A percentile compares a stretch with the other conserved stretches of the same genome.
Conservation (phyloP, 2,329 filamentous ascomycete genomes). For the Colletotrichum noveboracense region DNA sequence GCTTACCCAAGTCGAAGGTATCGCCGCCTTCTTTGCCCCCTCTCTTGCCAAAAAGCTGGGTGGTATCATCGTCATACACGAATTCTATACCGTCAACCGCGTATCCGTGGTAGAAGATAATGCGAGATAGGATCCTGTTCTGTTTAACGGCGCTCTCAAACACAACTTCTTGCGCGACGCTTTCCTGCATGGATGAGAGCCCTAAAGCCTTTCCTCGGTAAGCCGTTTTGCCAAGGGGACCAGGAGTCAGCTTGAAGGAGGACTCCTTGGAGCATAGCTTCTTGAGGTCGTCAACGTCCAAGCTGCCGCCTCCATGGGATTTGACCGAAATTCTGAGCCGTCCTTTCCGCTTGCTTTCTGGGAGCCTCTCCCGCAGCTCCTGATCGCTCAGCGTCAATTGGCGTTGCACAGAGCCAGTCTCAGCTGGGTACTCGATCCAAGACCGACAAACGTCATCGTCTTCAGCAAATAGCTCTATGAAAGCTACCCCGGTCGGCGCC, state of each 20-base stretch:
- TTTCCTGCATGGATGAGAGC: slow-evolving; percentile 72
- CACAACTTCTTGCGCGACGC: slow-evolving; percentile 73
- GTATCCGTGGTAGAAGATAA: slow-evolving; percentile 76
- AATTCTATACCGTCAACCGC: slow-evolving; percentile 88
- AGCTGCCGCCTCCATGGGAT: slow-evolving; percentile 75
- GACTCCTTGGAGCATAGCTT: slow-evolving; percentile 74
- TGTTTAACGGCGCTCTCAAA: slow-evolving; percentile 72
- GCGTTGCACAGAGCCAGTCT: slow-evolving; percentile 67
- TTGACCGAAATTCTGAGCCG: slow-evolving; percentile 76
- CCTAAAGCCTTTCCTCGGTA: slow-evolving; percentile 81
- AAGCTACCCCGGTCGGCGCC: slow-evolving; percentile 82
- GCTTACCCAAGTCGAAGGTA: slow-evolving; percentile 78
- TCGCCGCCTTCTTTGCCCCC: slow-evolving; percentile 74
- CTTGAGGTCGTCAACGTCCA: slow-evolving; percentile 79
- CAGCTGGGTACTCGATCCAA: slow-evolving; percentile 81
- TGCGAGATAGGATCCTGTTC: slow-evolving; percentile 75
- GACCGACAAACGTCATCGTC: slow-evolving; percentile 81
- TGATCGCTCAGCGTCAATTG: slow-evolving; percentile 78
- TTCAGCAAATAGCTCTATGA: slow-evolving; percentile 81
- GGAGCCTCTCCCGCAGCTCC: slow-evolving; percentile 73
- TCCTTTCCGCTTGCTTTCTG: slow-evolving; percentile 74
- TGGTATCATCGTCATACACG: slow-evolving; percentile 84
- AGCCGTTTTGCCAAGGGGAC: slow-evolving; percentile 67
- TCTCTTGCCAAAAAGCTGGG: slow-evolving; percentile 84
- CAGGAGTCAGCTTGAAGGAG: slow-evolving; percentile 73